These are phyloP conservation scores for Lachancea nothofagi DNA, from an alignment of 805 yeast species.

Conservation along the genomic window DNA sequence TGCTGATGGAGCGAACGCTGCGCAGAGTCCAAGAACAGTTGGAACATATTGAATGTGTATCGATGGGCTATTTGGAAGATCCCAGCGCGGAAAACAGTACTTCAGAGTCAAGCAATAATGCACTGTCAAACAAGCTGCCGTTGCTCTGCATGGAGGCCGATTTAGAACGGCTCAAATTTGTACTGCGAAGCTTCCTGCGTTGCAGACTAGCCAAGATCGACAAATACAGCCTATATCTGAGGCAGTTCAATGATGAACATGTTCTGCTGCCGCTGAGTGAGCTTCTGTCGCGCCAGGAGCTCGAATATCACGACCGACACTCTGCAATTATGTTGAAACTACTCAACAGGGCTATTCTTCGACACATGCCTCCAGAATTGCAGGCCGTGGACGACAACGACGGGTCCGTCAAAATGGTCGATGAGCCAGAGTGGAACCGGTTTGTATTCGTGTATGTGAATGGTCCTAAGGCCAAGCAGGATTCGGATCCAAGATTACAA, in stretches of 20 bases:
- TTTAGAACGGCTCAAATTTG: slow-evolving; percentile 76
- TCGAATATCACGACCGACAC: slow-evolving; percentile 62
- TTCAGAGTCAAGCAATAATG: slow-evolving; percentile 19
- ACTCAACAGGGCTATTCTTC: slow-evolving; percentile 62
- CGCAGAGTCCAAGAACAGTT: slow-evolving; percentile 61
- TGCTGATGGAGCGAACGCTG: slow-evolving; percentile 52
- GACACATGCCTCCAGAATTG: slow-evolving; percentile 58
- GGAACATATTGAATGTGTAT: slow-evolving; percentile 69
- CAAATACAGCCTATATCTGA: slow-evolving; percentile 54
- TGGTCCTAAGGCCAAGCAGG: slow-evolving; percentile 12
- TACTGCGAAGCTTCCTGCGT: slow-evolving; percentile 76
- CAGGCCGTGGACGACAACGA: slow-evolving; percentile 72
- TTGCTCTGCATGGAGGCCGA: slow-evolving; percentile 87
- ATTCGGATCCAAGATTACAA: slow-evolving; percentile 36
- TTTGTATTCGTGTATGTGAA: slow-evolving; percentile 61
- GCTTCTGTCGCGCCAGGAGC: slow-evolving; percentile 53
- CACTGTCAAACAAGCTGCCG: slow-evolving; percentile 61
- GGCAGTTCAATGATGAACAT: slow-evolving; percentile 34
- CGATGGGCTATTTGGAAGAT: slow-evolving; percentile 66
- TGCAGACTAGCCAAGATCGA: slow-evolving; percentile 74
- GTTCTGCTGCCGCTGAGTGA: slow-evolving; percentile 28
- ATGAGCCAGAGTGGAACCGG: slow-evolving; percentile 64
- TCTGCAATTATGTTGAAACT: slow-evolving; percentile 56
- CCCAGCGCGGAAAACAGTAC: background rate
- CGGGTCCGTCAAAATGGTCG: slow-evolving; percentile 69